Base-by-base conservation (phyloP, 805 yeast genomes). In the Zygoascus biomembranicola region DNA sequence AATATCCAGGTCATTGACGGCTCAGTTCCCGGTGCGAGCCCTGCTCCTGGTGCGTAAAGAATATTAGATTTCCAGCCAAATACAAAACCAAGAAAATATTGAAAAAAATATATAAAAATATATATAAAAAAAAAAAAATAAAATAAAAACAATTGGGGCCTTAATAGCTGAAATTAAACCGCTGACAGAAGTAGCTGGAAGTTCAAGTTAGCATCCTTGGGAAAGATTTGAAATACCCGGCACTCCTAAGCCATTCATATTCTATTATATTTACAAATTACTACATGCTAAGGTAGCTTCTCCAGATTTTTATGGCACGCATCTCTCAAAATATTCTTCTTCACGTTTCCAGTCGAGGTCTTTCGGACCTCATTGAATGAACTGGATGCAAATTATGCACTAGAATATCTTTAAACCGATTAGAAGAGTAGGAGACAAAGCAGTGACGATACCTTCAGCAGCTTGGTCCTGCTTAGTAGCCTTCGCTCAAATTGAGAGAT, bases 341-440 rank as follows among this genome's bases (percentile, higher is more conserved):
- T 60, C 9, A 68, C 62, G 57, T 68, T 68, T 11, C 72, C 72
- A 2, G 72, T 68, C 14, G 70, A 64, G 5, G 72, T 68, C 57
- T 69, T 66, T 14, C 72, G 72, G 31, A 68, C 54, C 47, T 54
- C 61, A 2, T 59, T 57, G 9, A 68, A 53, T 68, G 72, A 26
- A 68, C 68, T 8, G 72, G 72, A 47, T 54, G 47, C 23, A 68
- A 59, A 53, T 68, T 68, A 51, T 57, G 57, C 14, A 56, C 53
- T 23, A 65, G 54, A 72, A 68, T 68, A 26, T 62, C 63, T 56
- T 65, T 58, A 55, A 68, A 67, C 28, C 68, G 59, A 8, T 65
- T 59, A 4, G 70, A 66, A 4, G 66, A 4, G 63, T 57, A 4
- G 72, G 72, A n/a, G 72, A 70, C 9, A 72, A 61, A 6, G 72